Evolutionary conservation across 257 asterid species (phyloP), one percentile per base, ranked within the genome.

Genomic region (Echium plantagineum): DNA sequence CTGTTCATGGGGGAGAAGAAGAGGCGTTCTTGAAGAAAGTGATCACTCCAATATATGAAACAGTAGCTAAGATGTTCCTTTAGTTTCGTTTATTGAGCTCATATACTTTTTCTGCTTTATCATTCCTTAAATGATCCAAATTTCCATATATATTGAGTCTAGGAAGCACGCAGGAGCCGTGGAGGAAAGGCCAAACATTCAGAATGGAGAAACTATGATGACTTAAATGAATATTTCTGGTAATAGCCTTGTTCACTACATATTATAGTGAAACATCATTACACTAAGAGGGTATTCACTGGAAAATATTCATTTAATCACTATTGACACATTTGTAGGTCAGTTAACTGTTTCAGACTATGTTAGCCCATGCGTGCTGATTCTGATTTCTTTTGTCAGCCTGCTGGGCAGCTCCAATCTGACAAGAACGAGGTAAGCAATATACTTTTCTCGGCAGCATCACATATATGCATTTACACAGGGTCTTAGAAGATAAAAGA

Each of bases 291-390:
- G 15, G 1, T 19, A 22, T 60, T 15, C 55, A 24, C 18, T 21
- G 49, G 12, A 13, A 4, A 42, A 61, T 66, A 72, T 74, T 66
- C 58, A 74, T 31, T 17, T 51, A 63, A 21, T 30, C 13, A 16
- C 35, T 53, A 38, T 62, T 63, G 65, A 70, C 69, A 71, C 47
- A 55, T 60, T 59, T 82, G 85, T 69, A 91, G 98, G 98, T 91
- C 97, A 15, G 84, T 73, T 35, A 72, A 82, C 70, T 91, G 98
- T 69, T 91, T 91, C 77, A 83, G 75, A 75, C 73, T 91, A 53
- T 94, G 97, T 61, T 91, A 97, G 98, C 98, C 98, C 19, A 91
- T 91, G 98, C 97, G 98, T 69, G 85, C 72, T 66, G 94, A 82
- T 80, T 88, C 97, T 68, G 98, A 91, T 85, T 91, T 91, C 81